These are phyloP conservation scores for Amborella trichopoda DNA, from an alignment of 164 flowering plant genomes.

Conservation along the genomic window DNA sequence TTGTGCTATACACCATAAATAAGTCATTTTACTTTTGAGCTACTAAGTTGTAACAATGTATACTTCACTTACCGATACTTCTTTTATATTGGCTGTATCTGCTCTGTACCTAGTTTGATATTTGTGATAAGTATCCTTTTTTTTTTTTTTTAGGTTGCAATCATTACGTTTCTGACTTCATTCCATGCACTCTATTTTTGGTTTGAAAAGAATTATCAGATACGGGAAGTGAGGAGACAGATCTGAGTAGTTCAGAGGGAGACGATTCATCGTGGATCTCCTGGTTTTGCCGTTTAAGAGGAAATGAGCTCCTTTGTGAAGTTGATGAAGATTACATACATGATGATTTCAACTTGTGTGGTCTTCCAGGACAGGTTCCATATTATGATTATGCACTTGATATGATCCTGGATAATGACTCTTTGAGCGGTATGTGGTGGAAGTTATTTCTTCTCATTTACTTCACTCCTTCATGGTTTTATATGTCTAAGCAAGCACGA, in stretches of 20 bases:
- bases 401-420: slow-evolving; percentile 73
- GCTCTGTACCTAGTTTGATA: too few species aligned
- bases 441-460: background rate
- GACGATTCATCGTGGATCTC: slow-evolving; percentile 84
- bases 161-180: too few species aligned
- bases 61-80: too few species aligned
- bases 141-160: too few species aligned
- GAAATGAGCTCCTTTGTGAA: slow-evolving; percentile 82
- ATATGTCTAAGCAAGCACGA: too few species aligned
- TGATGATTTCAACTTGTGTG: slow-evolving; percentile 82
- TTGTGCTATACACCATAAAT: too few species aligned
- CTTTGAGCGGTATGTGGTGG: slow-evolving; percentile 75
- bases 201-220: slow-evolving; percentile 83
- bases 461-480: background rate
- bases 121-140: too few species aligned
- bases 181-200: too few species aligned
- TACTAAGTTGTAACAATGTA: too few species aligned
- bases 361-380: slow-evolving; percentile 77
- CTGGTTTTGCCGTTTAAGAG: slow-evolving; percentile 83
- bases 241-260: slow-evolving; percentile 82
- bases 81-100: too few species aligned
- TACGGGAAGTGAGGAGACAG: slow-evolving; percentile 73
- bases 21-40: too few species aligned
- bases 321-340: slow-evolving; percentile 89
- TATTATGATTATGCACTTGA: slow-evolving; percentile 87